Conservation (phyloP, 2,329 filamentous ascomycete genomes). For the Westerdykella aurantiaca region DNA sequence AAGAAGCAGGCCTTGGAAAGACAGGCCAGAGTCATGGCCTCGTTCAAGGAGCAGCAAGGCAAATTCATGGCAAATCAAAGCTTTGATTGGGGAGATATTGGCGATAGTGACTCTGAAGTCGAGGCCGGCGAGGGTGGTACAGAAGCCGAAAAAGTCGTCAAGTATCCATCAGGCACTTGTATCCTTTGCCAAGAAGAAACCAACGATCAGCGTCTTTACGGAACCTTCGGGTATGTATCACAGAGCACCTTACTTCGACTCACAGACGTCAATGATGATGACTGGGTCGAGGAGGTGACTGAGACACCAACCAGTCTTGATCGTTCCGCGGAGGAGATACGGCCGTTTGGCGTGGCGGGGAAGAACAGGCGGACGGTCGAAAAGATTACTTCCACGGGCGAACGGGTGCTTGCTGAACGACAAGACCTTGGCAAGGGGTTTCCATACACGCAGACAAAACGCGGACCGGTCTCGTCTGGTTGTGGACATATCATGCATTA, state of each 20-base stretch:
- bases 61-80: slow-evolving; percentile 87
- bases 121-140: slow-evolving; percentile 53
- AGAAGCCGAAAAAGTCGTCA: slow-evolving; percentile 71
- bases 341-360: slow-evolving; percentile 85
- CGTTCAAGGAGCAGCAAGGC: slow-evolving; percentile 96
- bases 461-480: slow-evolving; percentile 78
- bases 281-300: slow-evolving; percentile 77
- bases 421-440: slow-evolving; percentile 89
- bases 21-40: slow-evolving; percentile 92
- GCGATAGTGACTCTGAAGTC: slow-evolving; percentile 68
- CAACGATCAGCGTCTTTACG: slow-evolving; percentile 80
- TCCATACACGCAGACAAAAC: slow-evolving; percentile 58
- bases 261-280: slow-evolving; percentile 73
- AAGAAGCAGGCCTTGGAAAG: slow-evolving; percentile 86
- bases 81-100: slow-evolving; percentile 82
- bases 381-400: slow-evolving; percentile 68
- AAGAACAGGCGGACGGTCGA: slow-evolving; percentile 74
- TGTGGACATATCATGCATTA: slow-evolving; percentile 99
- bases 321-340: slow-evolving; percentile 70
- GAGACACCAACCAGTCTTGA: slow-evolving; percentile 78
- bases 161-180: slow-evolving; percentile 87
- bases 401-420: slow-evolving; percentile 65
- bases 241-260: slow-evolving; percentile 82
- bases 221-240: slow-evolving; percentile 84
- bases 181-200: slow-evolving; percentile 96